phyloP scores from a whole-genome alignment of 2,329 filamentous ascomycete species.

The Karstenula rhodostoma region DNA sequence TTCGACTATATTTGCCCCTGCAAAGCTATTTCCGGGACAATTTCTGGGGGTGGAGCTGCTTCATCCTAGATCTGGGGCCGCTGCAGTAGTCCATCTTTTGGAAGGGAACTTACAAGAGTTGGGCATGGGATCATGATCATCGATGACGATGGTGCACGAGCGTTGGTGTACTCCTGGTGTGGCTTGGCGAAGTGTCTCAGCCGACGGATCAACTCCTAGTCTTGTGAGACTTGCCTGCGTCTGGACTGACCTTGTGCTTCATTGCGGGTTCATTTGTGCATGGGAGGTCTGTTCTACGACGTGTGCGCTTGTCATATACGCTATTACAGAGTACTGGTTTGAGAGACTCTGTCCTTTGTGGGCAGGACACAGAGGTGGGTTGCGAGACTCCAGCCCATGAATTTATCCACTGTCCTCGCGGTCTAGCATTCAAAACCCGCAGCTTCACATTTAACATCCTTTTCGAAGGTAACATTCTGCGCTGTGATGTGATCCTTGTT shows the following conservation, averaged over 20 bases:
- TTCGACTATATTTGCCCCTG: no score
- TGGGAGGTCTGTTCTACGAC: not conserved
- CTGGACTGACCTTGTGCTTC: not conserved
- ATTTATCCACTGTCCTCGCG: not conserved
- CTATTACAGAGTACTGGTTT: not conserved
- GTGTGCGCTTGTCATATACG: not conserved
- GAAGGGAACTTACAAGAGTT: no score
- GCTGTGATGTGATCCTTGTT: not conserved
- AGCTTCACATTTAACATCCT: not conserved
- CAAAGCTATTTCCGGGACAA: no score
- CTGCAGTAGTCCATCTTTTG: not conserved
- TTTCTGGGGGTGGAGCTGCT: not conserved
- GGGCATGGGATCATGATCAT: not conserved
- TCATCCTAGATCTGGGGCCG: not conserved
- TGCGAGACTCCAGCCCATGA: not conserved
- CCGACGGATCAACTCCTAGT: not conserved
- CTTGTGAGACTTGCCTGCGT: not conserved
- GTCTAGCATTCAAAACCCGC: not conserved
- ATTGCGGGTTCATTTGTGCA: not conserved
- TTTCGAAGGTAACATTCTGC: not conserved
- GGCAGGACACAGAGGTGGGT: not conserved
- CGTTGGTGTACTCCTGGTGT: not conserved
- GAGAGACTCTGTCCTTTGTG: not conserved
- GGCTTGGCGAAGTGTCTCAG: not conserved
- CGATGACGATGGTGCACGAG: not conserved